Percentiles rank a stretch among this genome's conserved stretches.
Evolutionary conservation across 805 yeast genomes (phyloP).

Genomic region (Saccharomycopsis fermentans): DNA sequence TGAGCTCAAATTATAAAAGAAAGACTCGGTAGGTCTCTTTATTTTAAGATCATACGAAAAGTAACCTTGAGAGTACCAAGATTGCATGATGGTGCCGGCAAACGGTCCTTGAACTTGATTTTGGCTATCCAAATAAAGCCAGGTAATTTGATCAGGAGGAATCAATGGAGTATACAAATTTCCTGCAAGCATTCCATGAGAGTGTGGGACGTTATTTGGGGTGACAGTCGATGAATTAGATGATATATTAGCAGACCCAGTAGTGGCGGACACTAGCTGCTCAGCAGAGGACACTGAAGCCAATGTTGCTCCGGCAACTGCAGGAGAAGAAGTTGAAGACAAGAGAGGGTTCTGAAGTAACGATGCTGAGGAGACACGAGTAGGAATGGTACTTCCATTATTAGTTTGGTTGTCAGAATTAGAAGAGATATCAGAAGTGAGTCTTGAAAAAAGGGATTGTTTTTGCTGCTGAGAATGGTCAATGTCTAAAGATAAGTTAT

Average conservation of each 20-base stretch:
- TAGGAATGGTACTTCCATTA: not conserved
- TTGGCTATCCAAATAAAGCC: slow-evolving; percentile 67
- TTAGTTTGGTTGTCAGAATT: not conserved
- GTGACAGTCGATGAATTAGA: not conserved
- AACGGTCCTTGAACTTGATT: slow-evolving; percentile 79
- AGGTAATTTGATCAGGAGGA: slow-evolving; percentile 37
- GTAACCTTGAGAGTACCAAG: slow-evolving; percentile 59
- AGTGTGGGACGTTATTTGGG: not conserved
- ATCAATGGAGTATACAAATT: slow-evolving; percentile 19
- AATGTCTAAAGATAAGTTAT: not conserved
- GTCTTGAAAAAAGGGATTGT: not conserved
- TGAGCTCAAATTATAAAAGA: slow-evolving; percentile 41
- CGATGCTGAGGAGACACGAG: not conserved
- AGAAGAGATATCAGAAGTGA: not conserved
- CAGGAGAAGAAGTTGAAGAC: not conserved
- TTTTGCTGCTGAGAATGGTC: not conserved
- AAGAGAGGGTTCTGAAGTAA: not conserved
- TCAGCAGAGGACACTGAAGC: not conserved
- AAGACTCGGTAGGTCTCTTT: slow-evolving; percentile 46
- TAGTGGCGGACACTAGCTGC: not conserved
- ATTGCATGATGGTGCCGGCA: slow-evolving; percentile 62
- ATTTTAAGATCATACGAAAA: slow-evolving; percentile 44
- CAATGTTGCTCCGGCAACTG: not conserved
- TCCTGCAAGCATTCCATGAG: slow-evolving; percentile 7
- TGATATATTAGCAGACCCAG: not conserved